Percentiles rank a stretch among this genome's conserved stretches.
Evolutionary conservation across 345 rosid species (phyloP).

Genomic region (Barbarea vulgaris): DNA sequence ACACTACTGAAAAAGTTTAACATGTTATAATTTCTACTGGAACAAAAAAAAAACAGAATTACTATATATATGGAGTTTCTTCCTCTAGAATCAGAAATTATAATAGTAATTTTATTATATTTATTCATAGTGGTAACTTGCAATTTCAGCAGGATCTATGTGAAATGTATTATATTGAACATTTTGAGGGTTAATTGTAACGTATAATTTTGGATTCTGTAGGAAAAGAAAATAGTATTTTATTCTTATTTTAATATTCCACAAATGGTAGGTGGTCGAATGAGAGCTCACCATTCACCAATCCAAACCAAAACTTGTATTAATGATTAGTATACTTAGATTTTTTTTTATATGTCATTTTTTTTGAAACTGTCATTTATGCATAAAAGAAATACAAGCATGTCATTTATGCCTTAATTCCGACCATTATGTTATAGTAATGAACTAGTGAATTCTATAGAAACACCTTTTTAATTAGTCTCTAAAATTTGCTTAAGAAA

Average conservation of each 20-base stretch:
- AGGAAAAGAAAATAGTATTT: slow-evolving; percentile 21
- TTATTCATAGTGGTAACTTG: slow-evolving; percentile 35
- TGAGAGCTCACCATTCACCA: slow-evolving; percentile 40
- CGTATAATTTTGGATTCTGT: slow-evolving; percentile 38
- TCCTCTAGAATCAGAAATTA: slow-evolving; percentile 33
- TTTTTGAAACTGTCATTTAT: not conserved
- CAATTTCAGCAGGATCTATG: slow-evolving; percentile 41
- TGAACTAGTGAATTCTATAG: slow-evolving; percentile 9
- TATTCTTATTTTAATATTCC: slow-evolving; percentile 10
- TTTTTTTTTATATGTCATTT: not conserved
- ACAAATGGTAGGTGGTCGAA: slow-evolving; percentile 38
- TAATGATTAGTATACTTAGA: not conserved
- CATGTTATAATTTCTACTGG: not conserved
- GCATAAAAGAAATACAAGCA: not conserved
- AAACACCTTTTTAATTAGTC: not conserved
- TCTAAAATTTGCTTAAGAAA: not conserved
- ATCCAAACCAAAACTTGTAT: slow-evolving; percentile 21
- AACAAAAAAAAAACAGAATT: not conserved
- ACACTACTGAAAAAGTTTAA: slow-evolving; percentile 2
- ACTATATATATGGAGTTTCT: slow-evolving; percentile 8
- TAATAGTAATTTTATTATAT: not conserved
- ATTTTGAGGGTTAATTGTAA: slow-evolving; percentile 36
- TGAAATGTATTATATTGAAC: slow-evolving; percentile 31
- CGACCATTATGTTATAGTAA: slow-evolving; percentile 6
- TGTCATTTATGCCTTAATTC: slow-evolving; percentile 4